phyloP scores from a whole-genome alignment of 106 monocot genomes.

The Alisma plantagoaquatica region DNA sequence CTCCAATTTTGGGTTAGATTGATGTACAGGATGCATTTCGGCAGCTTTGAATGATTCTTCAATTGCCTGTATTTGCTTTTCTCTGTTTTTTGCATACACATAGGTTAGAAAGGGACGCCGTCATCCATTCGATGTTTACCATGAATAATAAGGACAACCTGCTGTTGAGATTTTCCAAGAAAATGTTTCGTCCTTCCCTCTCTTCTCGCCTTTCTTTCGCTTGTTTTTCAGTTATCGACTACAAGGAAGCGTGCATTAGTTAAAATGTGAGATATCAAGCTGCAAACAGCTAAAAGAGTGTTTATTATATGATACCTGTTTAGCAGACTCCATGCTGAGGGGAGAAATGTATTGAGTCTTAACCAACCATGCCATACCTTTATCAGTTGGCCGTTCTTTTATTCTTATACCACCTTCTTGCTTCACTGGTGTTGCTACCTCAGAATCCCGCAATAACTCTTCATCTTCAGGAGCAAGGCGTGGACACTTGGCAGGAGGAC shows the following conservation, averaged over 20 bases:
- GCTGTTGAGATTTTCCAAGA: slow-evolving; percentile 74
- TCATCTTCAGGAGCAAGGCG: slow-evolving; percentile 79
- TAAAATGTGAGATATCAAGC: no score
- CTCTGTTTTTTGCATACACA: no score
- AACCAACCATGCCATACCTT: slow-evolving; percentile 90
- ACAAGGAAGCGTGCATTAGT: no score
- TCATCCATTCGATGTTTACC: no score
- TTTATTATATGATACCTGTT: slow-evolving; percentile 45
- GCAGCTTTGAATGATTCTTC: slow-evolving; percentile 91
- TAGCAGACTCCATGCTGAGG: slow-evolving; percentile 70
- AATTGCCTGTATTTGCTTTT: slow-evolving; percentile 91
- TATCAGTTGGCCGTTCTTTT: slow-evolving; percentile 87
- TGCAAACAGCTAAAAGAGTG: no score
- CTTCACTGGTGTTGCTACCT: slow-evolving; percentile 75
- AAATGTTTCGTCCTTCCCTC: slow-evolving; percentile 59
- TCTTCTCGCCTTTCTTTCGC: slow-evolving; percentile 85
- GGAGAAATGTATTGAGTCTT: slow-evolving; percentile 98
- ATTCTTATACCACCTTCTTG: slow-evolving; percentile 73
- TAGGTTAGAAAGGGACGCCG: no score
- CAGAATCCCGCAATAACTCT: slow-evolving; percentile 66
- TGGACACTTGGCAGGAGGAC: slow-evolving; percentile 35
- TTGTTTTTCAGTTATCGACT: slow-evolving; percentile 93
- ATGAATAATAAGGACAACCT: slow-evolving; percentile 36
- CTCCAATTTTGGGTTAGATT: slow-evolving; percentile 62
- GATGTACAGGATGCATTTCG: slow-evolving; percentile 76